Percentiles rank a stretch among this genome's conserved stretches.
phyloP scores from a whole-genome alignment of 2,329 filamentous ascomycete species.

The Epichloe coenophiala region DNA sequence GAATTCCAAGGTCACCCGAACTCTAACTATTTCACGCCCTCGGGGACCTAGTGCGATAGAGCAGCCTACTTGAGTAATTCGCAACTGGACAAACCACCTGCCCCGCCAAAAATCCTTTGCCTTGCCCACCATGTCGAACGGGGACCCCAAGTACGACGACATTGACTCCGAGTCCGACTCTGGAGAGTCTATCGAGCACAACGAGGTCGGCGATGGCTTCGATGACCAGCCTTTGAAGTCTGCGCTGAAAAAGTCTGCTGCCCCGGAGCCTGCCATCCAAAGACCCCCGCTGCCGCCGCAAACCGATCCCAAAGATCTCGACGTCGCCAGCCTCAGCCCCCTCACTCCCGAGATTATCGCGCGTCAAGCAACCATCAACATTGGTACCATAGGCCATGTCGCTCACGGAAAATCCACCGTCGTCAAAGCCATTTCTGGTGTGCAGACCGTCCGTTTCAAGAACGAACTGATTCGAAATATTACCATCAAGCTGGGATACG shows the following conservation, averaged over 20 bases:
- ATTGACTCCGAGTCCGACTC: conserved; percentile 59
- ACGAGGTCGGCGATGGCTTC: conserved; percentile 42
- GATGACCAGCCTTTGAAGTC: conserved; percentile 65
- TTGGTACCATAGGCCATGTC: conserved; percentile 96
- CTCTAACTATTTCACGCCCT: background rate
- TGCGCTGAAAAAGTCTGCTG: conserved; percentile 62
- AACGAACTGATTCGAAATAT: conserved; percentile 99
- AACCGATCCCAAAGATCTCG: conserved; percentile 81
- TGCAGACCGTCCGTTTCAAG: conserved; percentile 99
- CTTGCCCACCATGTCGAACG: conserved; percentile 36
- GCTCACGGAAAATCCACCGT: conserved; percentile 98
- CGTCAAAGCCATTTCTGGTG: conserved; percentile 96
- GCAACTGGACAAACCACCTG: conserved; percentile 5
- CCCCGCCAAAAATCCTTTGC: conserved; percentile 13
- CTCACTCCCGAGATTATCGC: conserved; percentile 95
- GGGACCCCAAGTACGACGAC: conserved; percentile 54
- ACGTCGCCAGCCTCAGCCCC: conserved; percentile 67
- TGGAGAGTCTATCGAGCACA: conserved; percentile 49
- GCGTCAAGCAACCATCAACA: conserved; percentile 96
- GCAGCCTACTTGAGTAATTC: background rate
- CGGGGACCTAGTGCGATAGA: background rate
- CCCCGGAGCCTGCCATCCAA: conserved; percentile 40
- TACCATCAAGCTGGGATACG: conserved; percentile 98
- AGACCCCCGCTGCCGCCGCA: conserved; percentile 59
- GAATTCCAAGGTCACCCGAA: background rate